Conservation (phyloP, 116 monocot species). For the Dioscorea cayenensis region DNA sequence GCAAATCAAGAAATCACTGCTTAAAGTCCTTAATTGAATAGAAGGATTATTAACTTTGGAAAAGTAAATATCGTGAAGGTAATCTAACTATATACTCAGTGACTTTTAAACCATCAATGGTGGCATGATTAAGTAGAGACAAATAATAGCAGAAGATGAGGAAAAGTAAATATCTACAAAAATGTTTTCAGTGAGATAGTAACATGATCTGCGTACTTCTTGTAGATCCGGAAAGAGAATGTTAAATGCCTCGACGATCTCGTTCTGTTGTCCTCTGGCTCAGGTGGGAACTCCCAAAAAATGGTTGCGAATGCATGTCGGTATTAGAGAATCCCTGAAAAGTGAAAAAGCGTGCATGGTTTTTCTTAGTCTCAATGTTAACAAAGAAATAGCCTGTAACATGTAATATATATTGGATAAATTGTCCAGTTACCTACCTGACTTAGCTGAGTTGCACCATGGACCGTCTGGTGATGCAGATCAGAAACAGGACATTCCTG, state of each 20-base stretch:
- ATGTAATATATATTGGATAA: background rate
- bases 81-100: no score
- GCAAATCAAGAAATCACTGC: background rate
- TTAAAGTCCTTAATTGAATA: background rate
- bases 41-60: background rate
- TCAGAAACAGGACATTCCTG: constrained; percentile 43
- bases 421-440: constrained; percentile 27
- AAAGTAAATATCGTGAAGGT: background rate
- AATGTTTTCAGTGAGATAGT: background rate
- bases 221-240: background rate
- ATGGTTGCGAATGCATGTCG: constrained; percentile 33
- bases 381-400: background rate
- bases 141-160: background rate
- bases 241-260: background rate
- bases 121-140: no score
- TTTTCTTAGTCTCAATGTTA: background rate
- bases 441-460: constrained; percentile 27
- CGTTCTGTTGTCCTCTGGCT: constrained; percentile 21
- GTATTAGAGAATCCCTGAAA: constrained; percentile 25
- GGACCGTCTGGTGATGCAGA: constrained; percentile 48
- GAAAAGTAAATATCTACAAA: background rate
- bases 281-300: constrained; percentile 28
- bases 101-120: no score
- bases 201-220: background rate
- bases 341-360: constrained; percentile 15